Percentiles rank a stretch among this genome's conserved stretches.
These are phyloP conservation scores for Phaeodactylum tricornutum DNA, from an alignment of 108 stramenopile species.

Conservation along the genomic window DNA sequence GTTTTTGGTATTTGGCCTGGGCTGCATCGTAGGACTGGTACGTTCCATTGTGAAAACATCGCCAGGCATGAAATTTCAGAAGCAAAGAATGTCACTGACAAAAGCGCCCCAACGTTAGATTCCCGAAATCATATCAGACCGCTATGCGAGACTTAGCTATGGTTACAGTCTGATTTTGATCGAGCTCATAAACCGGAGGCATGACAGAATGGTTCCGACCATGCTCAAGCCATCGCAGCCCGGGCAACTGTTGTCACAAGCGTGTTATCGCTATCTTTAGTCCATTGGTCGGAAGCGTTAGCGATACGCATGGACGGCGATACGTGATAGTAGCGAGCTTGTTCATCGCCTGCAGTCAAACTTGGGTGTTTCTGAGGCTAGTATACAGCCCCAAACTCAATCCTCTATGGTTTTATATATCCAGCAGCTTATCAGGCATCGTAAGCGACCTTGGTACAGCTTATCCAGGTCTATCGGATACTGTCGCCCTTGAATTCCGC, in stretches of 20 bases:
- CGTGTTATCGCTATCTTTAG: conserved; percentile 41
- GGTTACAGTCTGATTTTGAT: conserved; percentile 31
- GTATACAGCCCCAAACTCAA: conserved; percentile 21
- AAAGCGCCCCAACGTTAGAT: too few relatives aligned
- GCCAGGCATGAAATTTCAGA: too few relatives aligned
- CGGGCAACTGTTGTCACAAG: conserved; percentile 29
- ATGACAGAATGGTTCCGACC: conserved; percentile 54
- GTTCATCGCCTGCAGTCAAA: conserved; percentile 29
- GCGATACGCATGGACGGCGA: conserved; percentile 54
- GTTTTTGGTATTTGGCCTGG: too few relatives aligned
- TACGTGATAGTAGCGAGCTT: conserved; percentile 34
- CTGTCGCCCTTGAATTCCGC: conserved; percentile 40
- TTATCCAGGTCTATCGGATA: conserved; percentile 58
- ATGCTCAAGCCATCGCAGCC: conserved; percentile 59
- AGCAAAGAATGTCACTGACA: too few relatives aligned
- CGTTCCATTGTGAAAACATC: too few relatives aligned
- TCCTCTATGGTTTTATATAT: conserved; percentile 50
- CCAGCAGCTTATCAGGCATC: conserved; percentile 35
- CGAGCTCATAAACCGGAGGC: conserved; percentile 34
- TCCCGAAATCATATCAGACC: conserved; percentile 54
- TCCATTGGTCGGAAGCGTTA: conserved; percentile 52
- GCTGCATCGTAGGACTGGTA: too few relatives aligned
- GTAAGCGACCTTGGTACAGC: conserved; percentile 46
- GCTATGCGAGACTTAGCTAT: conserved; percentile 63
- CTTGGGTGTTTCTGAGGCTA: conserved; percentile 41